Conservation (phyloP, 2,329 filamentous ascomycete species). For the Paecilomyces sp. region DNA sequence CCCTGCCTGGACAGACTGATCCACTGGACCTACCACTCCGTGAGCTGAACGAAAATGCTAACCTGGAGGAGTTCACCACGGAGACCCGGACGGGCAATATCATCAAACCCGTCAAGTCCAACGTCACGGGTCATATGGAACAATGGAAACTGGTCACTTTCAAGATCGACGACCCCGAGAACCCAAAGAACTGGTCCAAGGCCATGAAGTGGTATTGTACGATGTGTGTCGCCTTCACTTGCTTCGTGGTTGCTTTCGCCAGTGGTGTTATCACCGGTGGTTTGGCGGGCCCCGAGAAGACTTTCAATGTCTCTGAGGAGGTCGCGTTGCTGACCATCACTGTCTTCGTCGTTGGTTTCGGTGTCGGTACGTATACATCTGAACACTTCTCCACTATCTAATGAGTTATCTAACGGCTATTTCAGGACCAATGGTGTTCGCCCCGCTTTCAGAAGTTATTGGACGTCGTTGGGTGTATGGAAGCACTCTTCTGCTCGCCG, state of each 20-base stretch:
- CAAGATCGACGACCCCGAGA: conserved; percentile 61
- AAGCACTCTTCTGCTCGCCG: conserved; percentile 60
- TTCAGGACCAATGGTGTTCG: conserved; percentile 67
- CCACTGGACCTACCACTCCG: conserved; percentile 58
- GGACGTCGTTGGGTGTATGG: conserved; percentile 66
- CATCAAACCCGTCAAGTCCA: conserved; percentile 47
- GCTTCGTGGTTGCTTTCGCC: conserved; percentile 65
- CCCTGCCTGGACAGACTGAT: conserved; percentile 22
- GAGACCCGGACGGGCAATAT: conserved; percentile 59
- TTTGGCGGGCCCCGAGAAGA: conserved; percentile 54
- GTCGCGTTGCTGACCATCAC: conserved; percentile 66
- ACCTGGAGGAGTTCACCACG: conserved; percentile 60
- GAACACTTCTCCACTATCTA: not conserved
- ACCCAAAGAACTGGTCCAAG: conserved; percentile 82
- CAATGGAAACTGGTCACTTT: conserved; percentile 64
- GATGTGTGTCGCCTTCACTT: conserved; percentile 72
- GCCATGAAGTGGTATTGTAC: conserved; percentile 75
- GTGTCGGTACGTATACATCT: conserved; percentile 50
- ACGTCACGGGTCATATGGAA: conserved; percentile 44
- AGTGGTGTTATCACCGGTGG: conserved; percentile 75
- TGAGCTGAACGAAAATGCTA: conserved; percentile 53
- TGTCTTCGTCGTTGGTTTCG: conserved; percentile 75
- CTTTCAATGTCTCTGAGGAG: conserved; percentile 64
- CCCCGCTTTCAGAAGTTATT: conserved; percentile 68
- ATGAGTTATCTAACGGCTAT: not conserved